phyloP scores from a whole-genome alignment of 345 rosid genomes.

The Salix udensis region DNA sequence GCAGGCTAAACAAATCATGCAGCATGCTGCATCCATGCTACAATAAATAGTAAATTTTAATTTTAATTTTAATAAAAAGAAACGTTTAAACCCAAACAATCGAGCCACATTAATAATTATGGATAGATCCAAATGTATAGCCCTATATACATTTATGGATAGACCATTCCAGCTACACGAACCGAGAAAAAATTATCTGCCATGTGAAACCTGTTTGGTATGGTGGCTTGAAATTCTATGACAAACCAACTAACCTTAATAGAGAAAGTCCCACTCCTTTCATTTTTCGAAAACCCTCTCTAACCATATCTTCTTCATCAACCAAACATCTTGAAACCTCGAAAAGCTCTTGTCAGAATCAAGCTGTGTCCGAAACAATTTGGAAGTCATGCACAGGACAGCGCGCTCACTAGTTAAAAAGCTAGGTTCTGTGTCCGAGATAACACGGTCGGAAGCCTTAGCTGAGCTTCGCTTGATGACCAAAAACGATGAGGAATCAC shows the following conservation, averaged over 20 bases:
- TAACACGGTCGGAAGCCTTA: constrained; percentile 60
- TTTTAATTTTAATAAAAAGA: too few species aligned
- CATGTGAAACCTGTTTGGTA: not conserved
- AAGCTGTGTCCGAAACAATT: constrained; percentile 5
- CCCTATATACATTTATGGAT: too few species aligned
- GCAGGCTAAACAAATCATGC: too few species aligned
- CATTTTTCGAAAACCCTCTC: not conserved
- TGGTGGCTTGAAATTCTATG: not conserved
- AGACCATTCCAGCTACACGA: too few species aligned
- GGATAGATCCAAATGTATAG: too few species aligned
- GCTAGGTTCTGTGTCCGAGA: constrained; percentile 82
- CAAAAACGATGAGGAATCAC: constrained; percentile 69
- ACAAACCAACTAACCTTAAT: not conserved
- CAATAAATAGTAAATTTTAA: too few species aligned
- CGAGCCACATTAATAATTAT: too few species aligned
- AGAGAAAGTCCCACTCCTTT: not conserved
- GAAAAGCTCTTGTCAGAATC: not conserved
- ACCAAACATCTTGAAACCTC: not conserved
- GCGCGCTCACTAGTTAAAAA: constrained; percentile 54
- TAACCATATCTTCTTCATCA: not conserved
- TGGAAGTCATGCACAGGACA: constrained; percentile 74
- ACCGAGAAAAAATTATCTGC: too few species aligned
- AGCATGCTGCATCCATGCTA: too few species aligned
- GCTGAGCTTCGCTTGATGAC: constrained; percentile 73
- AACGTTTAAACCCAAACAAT: too few species aligned